Conservation (phyloP, 2,329 filamentous ascomycete species). For the Trichothecium sympodiale region DNA sequence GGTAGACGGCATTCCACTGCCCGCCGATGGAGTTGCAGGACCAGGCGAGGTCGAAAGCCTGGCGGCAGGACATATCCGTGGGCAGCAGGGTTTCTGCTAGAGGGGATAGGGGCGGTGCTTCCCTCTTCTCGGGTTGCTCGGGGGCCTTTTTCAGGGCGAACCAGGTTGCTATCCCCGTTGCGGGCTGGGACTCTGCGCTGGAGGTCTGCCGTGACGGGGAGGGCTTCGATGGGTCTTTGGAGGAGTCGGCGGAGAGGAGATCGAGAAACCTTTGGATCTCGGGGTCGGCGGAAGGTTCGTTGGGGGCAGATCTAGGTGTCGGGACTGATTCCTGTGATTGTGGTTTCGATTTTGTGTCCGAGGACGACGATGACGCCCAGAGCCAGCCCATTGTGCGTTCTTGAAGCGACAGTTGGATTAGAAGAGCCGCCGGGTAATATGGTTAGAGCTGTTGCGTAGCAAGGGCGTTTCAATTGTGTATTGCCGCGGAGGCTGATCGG, state of each 20-base stretch:
- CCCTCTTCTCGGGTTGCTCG: conserved; percentile 8
- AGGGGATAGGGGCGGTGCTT: conserved; percentile 24
- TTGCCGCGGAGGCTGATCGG: too few relatives aligned
- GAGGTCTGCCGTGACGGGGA: conserved; percentile 9
- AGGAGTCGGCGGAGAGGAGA: conserved; percentile 23
- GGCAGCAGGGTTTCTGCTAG: conserved; percentile 64
- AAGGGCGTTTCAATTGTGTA: too few relatives aligned
- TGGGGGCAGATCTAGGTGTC: conserved; percentile 10
- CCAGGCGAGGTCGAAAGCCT: conserved; percentile 86
- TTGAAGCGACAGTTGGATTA: too few relatives aligned
- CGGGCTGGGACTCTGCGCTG: conserved; percentile 8
- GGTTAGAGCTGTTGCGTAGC: too few relatives aligned
- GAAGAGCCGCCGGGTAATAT: too few relatives aligned
- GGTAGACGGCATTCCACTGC: conserved; percentile 86
- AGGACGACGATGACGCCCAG: conserved; percentile 34
- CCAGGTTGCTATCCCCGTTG: conserved; percentile 20
- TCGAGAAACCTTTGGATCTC: conserved; percentile 45
- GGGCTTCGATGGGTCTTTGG: conserved; percentile 2
- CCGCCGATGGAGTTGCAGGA: conserved; percentile 87
- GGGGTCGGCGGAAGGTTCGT: conserved; percentile 27
- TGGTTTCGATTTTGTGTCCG: conserved; percentile 12
- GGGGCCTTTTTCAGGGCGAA: conserved; percentile 22
- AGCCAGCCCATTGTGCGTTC: conserved; percentile 55
- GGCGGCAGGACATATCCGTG: conserved; percentile 75
- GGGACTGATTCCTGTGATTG: conserved; percentile 9